Evolutionary conservation across 768 basidiomycete species (phyloP).

Genomic region (Nevesoporus exiguus): DNA sequence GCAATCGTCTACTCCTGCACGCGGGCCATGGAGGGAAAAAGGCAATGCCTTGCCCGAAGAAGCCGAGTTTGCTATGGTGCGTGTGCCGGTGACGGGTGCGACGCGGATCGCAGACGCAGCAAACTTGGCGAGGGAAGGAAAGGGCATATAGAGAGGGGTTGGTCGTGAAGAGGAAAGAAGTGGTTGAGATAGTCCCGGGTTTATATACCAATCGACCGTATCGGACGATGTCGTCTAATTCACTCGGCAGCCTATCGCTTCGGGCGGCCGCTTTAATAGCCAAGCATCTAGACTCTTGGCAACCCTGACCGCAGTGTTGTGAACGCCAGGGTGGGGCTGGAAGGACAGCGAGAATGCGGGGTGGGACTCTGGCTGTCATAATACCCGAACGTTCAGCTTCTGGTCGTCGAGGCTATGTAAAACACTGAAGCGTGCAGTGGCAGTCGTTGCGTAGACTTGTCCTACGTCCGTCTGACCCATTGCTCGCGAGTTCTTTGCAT

Average conservation of each 20-base stretch:
- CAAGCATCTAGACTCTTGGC: background rate
- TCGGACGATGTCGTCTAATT: slow-evolving; percentile 18
- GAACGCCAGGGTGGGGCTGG: no score
- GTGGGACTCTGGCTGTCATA: no score
- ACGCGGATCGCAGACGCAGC: slow-evolving; percentile 11
- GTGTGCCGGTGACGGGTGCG: slow-evolving; percentile 10
- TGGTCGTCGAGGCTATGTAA: no score
- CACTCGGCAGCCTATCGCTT: slow-evolving; percentile 2
- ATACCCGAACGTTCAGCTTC: no score
- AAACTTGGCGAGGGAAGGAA: slow-evolving; percentile 15
- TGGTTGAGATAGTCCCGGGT: background rate
- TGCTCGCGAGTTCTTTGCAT: no score
- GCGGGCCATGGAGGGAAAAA: slow-evolving; percentile 46
- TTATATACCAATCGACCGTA: slow-evolving; percentile 20
- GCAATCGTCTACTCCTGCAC: slow-evolving; percentile 26
- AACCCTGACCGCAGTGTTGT: background rate
- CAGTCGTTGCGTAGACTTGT: no score
- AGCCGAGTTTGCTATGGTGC: slow-evolving; percentile 30
- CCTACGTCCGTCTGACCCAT: no score
- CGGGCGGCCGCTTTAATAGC: background rate
- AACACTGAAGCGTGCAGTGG: no score
- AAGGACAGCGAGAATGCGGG: no score
- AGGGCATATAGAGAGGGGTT: slow-evolving; percentile 16
- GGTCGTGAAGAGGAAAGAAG: background rate
- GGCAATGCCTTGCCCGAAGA: slow-evolving; percentile 43